Evolutionary conservation across 371 early-diverging fungal genomes (phyloP).

Genomic region (Mortierella sp.): DNA sequence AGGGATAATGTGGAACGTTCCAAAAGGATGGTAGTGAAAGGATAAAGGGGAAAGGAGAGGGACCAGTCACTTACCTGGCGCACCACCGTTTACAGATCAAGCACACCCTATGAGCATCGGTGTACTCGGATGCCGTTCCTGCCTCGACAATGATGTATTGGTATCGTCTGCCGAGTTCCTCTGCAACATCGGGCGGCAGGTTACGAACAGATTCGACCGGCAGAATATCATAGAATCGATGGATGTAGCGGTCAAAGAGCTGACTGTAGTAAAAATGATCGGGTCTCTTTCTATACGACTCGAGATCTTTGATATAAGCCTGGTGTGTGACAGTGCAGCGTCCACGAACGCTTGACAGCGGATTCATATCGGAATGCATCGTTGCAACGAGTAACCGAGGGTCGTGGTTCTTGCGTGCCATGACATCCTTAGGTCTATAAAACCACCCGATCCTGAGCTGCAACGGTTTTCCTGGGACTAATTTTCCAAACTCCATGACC

Average conservation of each 20-base stretch:
- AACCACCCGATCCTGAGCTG: slow-evolving; percentile 84
- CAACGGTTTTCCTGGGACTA: slow-evolving; percentile 58
- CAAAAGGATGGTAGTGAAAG: no score
- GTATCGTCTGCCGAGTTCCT: slow-evolving; percentile 73
- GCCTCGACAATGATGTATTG: slow-evolving; percentile 86
- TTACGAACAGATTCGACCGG: slow-evolving; percentile 82
- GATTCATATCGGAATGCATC: slow-evolving; percentile 89
- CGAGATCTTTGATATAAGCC: slow-evolving; percentile 72
- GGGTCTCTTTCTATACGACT: slow-evolving; percentile 62
- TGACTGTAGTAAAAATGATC: slow-evolving; percentile 88
- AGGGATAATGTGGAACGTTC: no score
- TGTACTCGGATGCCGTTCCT: slow-evolving; percentile 80
- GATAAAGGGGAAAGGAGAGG: no score
- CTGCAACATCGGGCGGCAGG: slow-evolving; percentile 76
- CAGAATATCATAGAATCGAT: slow-evolving; percentile 86
- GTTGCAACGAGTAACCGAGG: slow-evolving; percentile 82
- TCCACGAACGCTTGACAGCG: slow-evolving; percentile 83
- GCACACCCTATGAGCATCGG: slow-evolving; percentile 77
- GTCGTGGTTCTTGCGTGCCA: slow-evolving; percentile 74
- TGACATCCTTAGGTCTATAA: slow-evolving; percentile 83
- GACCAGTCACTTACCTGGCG: slow-evolving; percentile 68
- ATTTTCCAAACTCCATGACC: slow-evolving; percentile 81
- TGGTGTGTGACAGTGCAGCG: slow-evolving; percentile 81
- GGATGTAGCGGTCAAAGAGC: slow-evolving; percentile 89
- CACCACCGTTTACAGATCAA: slow-evolving; percentile 84